These are phyloP conservation scores for Dactylonectria macrodidyma DNA, from an alignment of 2,329 filamentous ascomycete genomes.

Conservation along the genomic window DNA sequence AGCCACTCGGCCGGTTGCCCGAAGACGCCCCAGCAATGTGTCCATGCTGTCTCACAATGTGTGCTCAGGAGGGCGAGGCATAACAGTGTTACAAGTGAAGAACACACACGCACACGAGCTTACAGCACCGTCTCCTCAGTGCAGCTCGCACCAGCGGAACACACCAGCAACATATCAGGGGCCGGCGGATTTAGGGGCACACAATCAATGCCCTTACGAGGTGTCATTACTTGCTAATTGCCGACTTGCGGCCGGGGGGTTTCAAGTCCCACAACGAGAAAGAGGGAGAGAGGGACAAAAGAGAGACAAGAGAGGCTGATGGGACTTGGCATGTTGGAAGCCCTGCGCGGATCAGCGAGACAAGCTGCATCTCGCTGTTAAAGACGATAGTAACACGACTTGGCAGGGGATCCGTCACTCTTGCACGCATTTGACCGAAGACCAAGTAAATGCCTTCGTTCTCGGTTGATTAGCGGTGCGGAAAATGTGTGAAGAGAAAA, in stretches of 20 bases:
- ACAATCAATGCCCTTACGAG: constrained; percentile 15
- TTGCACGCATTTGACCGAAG: constrained; percentile 74
- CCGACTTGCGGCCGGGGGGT: background rate
- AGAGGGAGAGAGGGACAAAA: too few species aligned
- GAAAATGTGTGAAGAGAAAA: constrained; percentile 59
- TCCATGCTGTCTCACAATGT: background rate
- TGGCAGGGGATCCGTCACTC: constrained; percentile 58
- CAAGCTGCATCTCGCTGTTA: constrained; percentile 37
- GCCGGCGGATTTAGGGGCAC: constrained; percentile 27
- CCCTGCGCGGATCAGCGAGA: constrained; percentile 48
- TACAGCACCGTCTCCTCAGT: constrained; percentile 1
- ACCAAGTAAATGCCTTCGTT: constrained; percentile 62
- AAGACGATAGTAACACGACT: constrained; percentile 42
- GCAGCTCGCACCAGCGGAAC: background rate
- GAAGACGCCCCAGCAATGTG: constrained; percentile 1
- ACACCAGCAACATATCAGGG: background rate
- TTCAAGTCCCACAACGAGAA: background rate
- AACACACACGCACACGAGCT: background rate
- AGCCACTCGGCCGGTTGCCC: constrained; percentile 26
- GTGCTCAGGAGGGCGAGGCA: background rate
- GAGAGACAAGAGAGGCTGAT: constrained; percentile 2
- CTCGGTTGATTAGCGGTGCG: constrained; percentile 75
- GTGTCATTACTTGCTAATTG: constrained; percentile 11
- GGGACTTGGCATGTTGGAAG: constrained; percentile 48
- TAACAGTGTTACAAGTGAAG: constrained; percentile 14